phyloP scores from a whole-genome alignment of 345 rosid genomes.

The Arabis alpina region DNA sequence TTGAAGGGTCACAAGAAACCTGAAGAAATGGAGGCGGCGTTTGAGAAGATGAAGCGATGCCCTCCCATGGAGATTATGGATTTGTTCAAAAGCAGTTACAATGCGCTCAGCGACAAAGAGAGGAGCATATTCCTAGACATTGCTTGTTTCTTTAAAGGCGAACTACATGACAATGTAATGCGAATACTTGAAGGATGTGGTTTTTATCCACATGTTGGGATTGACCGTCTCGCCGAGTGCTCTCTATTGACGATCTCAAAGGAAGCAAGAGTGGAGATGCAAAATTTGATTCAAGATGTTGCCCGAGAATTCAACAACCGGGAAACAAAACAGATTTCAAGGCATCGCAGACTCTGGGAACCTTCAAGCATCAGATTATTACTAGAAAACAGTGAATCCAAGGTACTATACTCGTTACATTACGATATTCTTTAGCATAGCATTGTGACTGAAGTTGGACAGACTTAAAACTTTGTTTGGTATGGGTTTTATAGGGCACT shows the following conservation, averaged over 20 bases:
- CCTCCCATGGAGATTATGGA: constrained; percentile 16
- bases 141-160: constrained; percentile 40
- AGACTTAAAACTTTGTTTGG: no score
- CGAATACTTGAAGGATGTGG: constrained; percentile 37
- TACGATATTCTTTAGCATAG: no score
- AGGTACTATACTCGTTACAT: neutral
- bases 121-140: constrained; percentile 41
- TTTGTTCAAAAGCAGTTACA: constrained; percentile 35
- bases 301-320: constrained; percentile 18
- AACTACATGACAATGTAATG: constrained; percentile 2
- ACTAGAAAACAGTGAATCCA: constrained; percentile 5
- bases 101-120: constrained; percentile 33
- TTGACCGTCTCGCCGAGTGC: constrained; percentile 31
- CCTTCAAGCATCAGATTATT: neutral
- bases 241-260: constrained; percentile 24
- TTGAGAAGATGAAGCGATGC: neutral
- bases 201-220: constrained; percentile 33
- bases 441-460: no score
- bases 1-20: neutral
- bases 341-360: constrained; percentile 26
- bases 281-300: constrained; percentile 36
- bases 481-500: constrained; percentile 22
- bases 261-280: constrained; percentile 13
- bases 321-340: constrained; percentile 13
- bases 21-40: neutral